These are phyloP conservation scores for Babesia divergens DNA, from an alignment of 169 alveolate species.

Conservation along the genomic window DNA sequence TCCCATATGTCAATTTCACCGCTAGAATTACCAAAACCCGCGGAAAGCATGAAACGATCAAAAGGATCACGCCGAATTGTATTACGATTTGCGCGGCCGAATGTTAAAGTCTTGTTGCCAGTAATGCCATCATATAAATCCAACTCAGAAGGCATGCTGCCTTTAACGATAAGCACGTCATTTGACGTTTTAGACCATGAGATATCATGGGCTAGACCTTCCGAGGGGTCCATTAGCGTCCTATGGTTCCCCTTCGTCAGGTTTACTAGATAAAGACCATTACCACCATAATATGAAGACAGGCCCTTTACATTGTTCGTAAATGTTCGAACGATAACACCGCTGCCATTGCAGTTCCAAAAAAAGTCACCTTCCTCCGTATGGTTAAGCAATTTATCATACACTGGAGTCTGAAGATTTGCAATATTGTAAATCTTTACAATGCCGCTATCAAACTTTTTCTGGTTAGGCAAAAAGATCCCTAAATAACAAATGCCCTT, in stretches of 20 bases:
- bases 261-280: constrained; percentile 64
- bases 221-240: constrained; percentile 47
- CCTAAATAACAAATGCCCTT: constrained; percentile 41
- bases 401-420: constrained; percentile 25
- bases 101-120: constrained; percentile 65
- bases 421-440: constrained; percentile 12
- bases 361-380: constrained; percentile 75
- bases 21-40: constrained; percentile 89
- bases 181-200: constrained; percentile 71
- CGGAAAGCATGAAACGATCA: constrained; percentile 76
- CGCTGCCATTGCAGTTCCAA: constrained; percentile 72
- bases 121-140: constrained; percentile 64
- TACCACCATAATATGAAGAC: constrained; percentile 70
- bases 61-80: constrained; percentile 76
- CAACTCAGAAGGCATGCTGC: constrained; percentile 71
- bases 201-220: constrained; percentile 73
- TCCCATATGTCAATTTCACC: constrained; percentile 91
- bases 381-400: constrained; percentile 50
- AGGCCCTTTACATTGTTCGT: constrained; percentile 71
- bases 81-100: constrained; percentile 80
- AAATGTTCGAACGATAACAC: constrained; percentile 64
- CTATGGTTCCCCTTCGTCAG: constrained; percentile 16
- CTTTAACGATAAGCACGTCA: constrained; percentile 70
- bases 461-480: constrained; percentile 42
- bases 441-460: constrained; percentile 47